A percentile compares a stretch with the other conserved stretches of the same genome.
Evolutionary conservation across 768 basidiomycete genomes (phyloP).

Genomic region (Xanthoconium purpureum): DNA sequence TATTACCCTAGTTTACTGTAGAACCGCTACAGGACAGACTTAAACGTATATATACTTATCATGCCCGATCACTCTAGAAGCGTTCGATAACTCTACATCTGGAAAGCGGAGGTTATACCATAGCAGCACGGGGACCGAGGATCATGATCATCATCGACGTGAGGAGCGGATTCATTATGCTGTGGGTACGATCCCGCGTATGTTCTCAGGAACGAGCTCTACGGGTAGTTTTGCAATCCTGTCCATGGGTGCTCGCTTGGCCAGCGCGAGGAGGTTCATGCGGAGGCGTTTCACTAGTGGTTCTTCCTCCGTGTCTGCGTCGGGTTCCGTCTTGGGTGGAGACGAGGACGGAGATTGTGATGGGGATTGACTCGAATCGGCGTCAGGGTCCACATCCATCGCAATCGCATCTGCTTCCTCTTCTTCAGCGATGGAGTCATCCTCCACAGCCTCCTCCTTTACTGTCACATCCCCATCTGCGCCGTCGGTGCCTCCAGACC

Average conservation of each 20-base stretch:
- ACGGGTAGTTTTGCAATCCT: slow-evolving; percentile 61
- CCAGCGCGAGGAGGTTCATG: slow-evolving; percentile 71
- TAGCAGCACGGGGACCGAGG: not conserved
- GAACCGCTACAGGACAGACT: slow-evolving; percentile 1
- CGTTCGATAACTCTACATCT: not conserved
- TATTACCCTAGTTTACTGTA: slow-evolving; percentile 17
- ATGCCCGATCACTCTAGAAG: slow-evolving; percentile 4
- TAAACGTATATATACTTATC: not conserved
- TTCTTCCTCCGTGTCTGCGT: slow-evolving; percentile 39
- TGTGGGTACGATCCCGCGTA: slow-evolving; percentile 63
- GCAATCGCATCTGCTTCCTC: not conserved
- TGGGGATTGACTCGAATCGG: not conserved
- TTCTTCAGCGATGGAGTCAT: not conserved
- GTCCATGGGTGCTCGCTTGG: slow-evolving; percentile 74
- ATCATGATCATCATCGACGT: not conserved
- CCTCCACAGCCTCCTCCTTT: slow-evolving; percentile 15
- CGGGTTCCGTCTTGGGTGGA: not conserved
- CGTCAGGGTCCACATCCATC: slow-evolving; percentile 22
- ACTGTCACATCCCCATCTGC: slow-evolving; percentile 3
- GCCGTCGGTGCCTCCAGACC: not conserved
- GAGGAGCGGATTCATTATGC: slow-evolving; percentile 1
- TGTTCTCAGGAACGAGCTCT: slow-evolving; percentile 63
- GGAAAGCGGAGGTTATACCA: not conserved
- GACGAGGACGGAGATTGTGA: not conserved
- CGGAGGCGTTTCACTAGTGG: slow-evolving; percentile 54